phyloP scores from a whole-genome alignment of 306 rosid species.

The Trifolium fragiferum region DNA sequence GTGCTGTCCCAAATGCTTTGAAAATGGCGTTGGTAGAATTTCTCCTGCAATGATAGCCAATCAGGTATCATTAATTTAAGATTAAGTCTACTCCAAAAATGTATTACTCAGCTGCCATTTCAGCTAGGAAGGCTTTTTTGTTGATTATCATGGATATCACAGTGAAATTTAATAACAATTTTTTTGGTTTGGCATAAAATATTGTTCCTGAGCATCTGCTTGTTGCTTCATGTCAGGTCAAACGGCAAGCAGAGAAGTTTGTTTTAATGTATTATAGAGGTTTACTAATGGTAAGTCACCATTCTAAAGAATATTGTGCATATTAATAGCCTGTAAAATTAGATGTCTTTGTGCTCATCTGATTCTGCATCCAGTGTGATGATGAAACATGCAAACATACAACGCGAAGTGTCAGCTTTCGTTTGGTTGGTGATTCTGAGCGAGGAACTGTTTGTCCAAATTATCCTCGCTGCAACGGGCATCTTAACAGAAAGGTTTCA shows the following conservation, averaged over 20 bases:
- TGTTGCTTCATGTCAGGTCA: conserved; percentile 63
- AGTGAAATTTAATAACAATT: conserved; percentile 14
- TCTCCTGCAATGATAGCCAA: conserved; percentile 82
- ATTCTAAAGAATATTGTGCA: conserved; percentile 18
- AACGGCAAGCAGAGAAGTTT: conserved; percentile 78
- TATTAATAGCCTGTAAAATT: conserved; percentile 5
- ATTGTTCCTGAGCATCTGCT: conserved; percentile 34
- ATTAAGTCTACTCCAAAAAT: conserved; percentile 8
- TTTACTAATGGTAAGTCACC: conserved; percentile 64
- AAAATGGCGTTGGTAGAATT: conserved; percentile 62
- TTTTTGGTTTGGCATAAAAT: conserved; percentile 30
- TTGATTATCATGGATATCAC: conserved; percentile 9
- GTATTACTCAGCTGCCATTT: conserved; percentile 31
- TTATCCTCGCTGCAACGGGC: conserved; percentile 89
- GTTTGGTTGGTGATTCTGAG: conserved; percentile 86
- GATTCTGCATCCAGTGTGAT: conserved; percentile 72
- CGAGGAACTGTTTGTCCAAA: conserved; percentile 94
- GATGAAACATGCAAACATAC: conserved; percentile 87
- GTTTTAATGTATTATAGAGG: conserved; percentile 79
- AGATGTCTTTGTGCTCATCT: conserved; percentile 9
- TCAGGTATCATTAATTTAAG: conserved; percentile 57
- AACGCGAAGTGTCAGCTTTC: conserved; percentile 77
- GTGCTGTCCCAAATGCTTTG: conserved; percentile 81
- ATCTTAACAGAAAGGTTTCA: conserved; percentile 74
- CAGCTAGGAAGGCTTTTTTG: conserved; percentile 9